phyloP scores from a whole-genome alignment of 441 rosid species.

The Euphorbia schlechtendalii region DNA sequence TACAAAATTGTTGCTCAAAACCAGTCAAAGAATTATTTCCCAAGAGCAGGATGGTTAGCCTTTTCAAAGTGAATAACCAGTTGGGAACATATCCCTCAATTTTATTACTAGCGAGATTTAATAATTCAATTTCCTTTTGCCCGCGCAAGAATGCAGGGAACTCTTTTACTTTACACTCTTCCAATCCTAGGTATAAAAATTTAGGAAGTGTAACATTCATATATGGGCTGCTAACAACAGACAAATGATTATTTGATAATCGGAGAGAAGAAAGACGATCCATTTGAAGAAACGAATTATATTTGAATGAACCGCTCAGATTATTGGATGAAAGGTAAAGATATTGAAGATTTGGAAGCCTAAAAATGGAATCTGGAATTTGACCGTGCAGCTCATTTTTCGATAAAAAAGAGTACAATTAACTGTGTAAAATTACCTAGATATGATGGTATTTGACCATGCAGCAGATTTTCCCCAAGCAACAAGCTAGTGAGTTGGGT shows the following conservation, averaged over 20 bases:
- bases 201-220: background rate
- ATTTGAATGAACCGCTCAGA: conserved; percentile 11
- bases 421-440: conserved; percentile 36
- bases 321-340: background rate
- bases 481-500: background rate
- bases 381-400: conserved; percentile 44
- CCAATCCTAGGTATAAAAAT: conserved; percentile 2
- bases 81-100: conserved; percentile 16
- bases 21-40: too few species aligned
- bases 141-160: conserved; percentile 19
- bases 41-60: too few species aligned
- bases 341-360: conserved; percentile 28
- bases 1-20: background rate
- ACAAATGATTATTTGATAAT: conserved; percentile 12
- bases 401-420: conserved; percentile 26
- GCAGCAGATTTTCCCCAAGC: conserved; percentile 9
- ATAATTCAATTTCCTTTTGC: background rate
- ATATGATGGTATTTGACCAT: conserved; percentile 39
- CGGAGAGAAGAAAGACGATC: background rate
- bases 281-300: conserved; percentile 11
- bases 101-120: conserved; percentile 7
- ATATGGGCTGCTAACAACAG: conserved; percentile 1
- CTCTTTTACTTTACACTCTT: conserved; percentile 12
- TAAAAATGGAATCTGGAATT: conserved; percentile 32
- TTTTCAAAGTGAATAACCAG: conserved; percentile 11